Percentiles rank a stretch among this genome's conserved stretches.
These are phyloP conservation scores for Globisporangium abappressorium DNA, from an alignment of 352 stramenopile species.

Conservation along the genomic window DNA sequence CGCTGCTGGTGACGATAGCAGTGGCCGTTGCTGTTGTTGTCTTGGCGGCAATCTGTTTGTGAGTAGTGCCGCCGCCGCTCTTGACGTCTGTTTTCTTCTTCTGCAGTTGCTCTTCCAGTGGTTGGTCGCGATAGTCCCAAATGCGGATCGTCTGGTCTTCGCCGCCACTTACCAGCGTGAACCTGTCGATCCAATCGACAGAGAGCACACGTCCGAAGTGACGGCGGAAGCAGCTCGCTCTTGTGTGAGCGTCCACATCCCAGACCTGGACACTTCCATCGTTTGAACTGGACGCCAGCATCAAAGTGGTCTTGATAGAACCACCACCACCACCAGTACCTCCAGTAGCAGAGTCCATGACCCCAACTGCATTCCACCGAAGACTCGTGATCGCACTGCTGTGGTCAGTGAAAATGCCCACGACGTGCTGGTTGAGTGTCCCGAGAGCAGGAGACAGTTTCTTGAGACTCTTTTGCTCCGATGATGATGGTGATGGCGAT, in stretches of 20 bases:
- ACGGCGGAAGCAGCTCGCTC: slow-evolving; percentile 32
- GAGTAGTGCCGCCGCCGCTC: neutral
- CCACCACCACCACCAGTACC: neutral
- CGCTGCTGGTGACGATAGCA: neutral
- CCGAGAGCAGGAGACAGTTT: neutral
- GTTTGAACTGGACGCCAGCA: slow-evolving; percentile 51
- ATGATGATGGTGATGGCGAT: neutral
- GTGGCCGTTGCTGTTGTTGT: neutral
- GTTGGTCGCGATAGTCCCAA: slow-evolving; percentile 48
- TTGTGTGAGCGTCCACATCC: slow-evolving; percentile 24
- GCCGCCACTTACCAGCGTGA: slow-evolving; percentile 47
- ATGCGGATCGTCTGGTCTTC: slow-evolving; percentile 70
- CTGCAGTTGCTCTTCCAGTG: neutral
- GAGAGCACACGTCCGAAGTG: slow-evolving; percentile 58
- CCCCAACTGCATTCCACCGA: slow-evolving; percentile 28
- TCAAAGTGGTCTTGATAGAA: neutral
- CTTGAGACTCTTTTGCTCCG: neutral
- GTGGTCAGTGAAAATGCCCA: slow-evolving; percentile 34
- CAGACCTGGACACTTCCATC: slow-evolving; percentile 64
- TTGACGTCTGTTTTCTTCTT: neutral
- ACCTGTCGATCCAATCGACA: slow-evolving; percentile 47
- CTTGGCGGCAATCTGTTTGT: neutral
- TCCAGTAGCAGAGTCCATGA: neutral
- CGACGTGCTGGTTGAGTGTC: slow-evolving; percentile 14
- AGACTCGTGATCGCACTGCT: slow-evolving; percentile 42